Evolutionary conservation across 352 stramenopile genomes (phyloP), one percentile per base, ranked within the genome.

Genomic region (Phytophthora brassicae): DNA sequence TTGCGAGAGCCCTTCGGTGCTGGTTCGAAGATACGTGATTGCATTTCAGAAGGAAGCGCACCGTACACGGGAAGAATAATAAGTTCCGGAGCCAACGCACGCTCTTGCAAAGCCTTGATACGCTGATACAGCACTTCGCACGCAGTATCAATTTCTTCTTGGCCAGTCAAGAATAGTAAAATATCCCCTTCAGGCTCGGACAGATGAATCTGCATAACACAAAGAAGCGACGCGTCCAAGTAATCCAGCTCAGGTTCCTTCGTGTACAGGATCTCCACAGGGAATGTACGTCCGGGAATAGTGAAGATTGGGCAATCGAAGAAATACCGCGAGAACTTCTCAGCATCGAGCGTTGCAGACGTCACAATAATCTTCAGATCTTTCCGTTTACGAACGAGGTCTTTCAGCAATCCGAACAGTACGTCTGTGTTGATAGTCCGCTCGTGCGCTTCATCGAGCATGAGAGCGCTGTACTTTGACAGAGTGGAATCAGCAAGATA

Each of bases 181-280:
- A 99, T 98, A 73, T 99, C 98, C 38, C 97, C 98, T 51, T 97
- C 92, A 1, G 96, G 95, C 74, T 99, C 96, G 3, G 89, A 97
- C 13, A 99, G 63, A 75, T 99, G 97, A 67, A 99, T 99, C 72
- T 99, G 95, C 96, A 99, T 99, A 0, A 99, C 97, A 28, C 97
- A 99, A 20, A 98, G 91, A 17, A 99, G 77, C 5, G 95, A 87
- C 17, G 97, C 97, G 70, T 99, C 97, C 44, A 99, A 67, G 75
- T 99, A 99, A 66, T 99, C 97, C 23, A 90, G 79, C 69, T 99
- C 96, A 1, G 98, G 96, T 66, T 99, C 97, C 71, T 99, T 99
- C 3, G 96, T 98, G 77, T 99, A 99, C 48, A 99, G 56, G 61
- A 97, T 95, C 71, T 99, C 96, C 3, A 99, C 98, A 6, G 96